Base-by-base conservation (phyloP, 2,329 filamentous ascomycete species). In the Harringtonia lauricola region DNA sequence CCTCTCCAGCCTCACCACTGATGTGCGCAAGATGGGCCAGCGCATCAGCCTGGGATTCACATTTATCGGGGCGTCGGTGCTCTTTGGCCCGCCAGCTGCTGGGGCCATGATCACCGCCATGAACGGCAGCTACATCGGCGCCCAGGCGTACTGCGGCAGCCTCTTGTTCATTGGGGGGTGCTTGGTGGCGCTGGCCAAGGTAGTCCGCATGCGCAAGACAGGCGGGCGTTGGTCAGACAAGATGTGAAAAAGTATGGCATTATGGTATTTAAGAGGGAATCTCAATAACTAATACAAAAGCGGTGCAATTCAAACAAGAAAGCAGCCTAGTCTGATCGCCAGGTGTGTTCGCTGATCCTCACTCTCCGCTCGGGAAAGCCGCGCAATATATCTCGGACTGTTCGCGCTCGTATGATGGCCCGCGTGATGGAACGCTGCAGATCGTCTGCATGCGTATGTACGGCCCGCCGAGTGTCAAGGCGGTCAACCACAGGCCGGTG, bases 21-120 rank as follows among this genome's bases (percentile, higher is more conserved):
- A 77, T 52, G 45, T 74, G 46, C 66, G 65, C 47, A 75, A 72
- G 55, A 60, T 62, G 6, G 74, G 74, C 0, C 66, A 71, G n/a
- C 59, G 72, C n/a, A 71, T 75, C 58, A 73, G 74, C 2, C 72
- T 76, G 68, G 64, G 70, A 6, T 67, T 77, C 40, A 66, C 43
- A 19, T 41, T 54, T 43, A 65, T 75, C 17, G 67, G 65, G n/a
- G 64, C 77, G 41, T 70, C 72, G 1, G 66, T 65, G 3, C 55
- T 78, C 41, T 73, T 68, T 3, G 74, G 74, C 0, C 67, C 72
- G 5, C 71, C 74, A 1, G 71, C 76, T 46, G 71, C 66, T 3
- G 74, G 73, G 3, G 68, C 66, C 3, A 54, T 78, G 49, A 63
- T 78, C 19, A 55, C 69, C 47, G 57, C 52, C 12, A 61, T 64